Conservation (phyloP, 2,329 filamentous ascomycete species). For the Colletotrichum plurivorum region DNA sequence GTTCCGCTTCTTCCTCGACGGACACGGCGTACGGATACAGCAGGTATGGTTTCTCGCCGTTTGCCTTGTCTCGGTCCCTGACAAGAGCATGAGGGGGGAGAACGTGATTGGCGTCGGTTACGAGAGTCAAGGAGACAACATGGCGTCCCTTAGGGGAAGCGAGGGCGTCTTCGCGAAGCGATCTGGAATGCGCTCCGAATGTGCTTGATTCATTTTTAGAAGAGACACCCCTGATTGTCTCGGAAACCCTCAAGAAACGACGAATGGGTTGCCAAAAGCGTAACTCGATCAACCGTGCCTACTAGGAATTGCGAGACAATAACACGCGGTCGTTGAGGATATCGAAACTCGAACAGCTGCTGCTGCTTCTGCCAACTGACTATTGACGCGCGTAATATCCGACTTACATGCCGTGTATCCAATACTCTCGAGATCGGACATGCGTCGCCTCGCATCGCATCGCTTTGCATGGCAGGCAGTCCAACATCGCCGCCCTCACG, state of each 20-base stretch:
- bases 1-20: neutral
- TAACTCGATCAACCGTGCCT: neutral
- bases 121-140: slow-evolving; percentile 38
- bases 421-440: slow-evolving; percentile 17
- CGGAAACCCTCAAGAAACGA: neutral
- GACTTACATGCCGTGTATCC: slow-evolving; percentile 16
- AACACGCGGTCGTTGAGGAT: slow-evolving; percentile 13
- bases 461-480: too few relatives aligned
- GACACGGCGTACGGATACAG: neutral
- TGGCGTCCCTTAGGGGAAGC: slow-evolving; percentile 8
- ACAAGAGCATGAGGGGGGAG: neutral
- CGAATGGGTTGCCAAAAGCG: neutral
- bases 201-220: neutral
- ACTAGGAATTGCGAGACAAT: neutral
- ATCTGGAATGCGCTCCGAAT: slow-evolving; percentile 7
- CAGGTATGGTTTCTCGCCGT: slow-evolving; percentile 11
- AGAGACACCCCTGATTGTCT: slow-evolving; percentile 32
- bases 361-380: slow-evolving; percentile 9
- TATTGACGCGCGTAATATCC: slow-evolving; percentile 27
- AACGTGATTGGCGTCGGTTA: neutral
- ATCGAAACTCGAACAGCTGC: slow-evolving; percentile 2
- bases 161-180: neutral
- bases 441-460: neutral
- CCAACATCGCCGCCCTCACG: neutral
- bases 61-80: slow-evolving; percentile 28